Base-by-base conservation (phyloP, 2,329 filamentous ascomycete genomes). In the Aspergillus sp. region DNA sequence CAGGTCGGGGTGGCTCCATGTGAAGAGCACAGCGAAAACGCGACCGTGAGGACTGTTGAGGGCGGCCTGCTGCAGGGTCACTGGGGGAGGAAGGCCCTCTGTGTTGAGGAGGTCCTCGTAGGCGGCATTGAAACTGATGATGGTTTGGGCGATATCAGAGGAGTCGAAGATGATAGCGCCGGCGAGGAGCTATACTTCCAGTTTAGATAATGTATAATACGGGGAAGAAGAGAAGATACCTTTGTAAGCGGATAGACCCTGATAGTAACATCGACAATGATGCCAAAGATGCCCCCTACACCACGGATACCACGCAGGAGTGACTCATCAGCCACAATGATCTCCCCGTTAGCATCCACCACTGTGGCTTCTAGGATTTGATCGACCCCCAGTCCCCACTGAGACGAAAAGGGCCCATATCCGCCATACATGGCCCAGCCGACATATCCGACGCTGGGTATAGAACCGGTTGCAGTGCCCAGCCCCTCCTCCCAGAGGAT, bases 381-480 rank as follows among this genome's bases (percentile, higher is more conserved):
- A 57, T 79, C 77, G 8, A 70, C 70, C 0, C 76, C 76, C 0
- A 78, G 57, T 3, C 77, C 77, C 56, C 65, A 71, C 2, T 53
- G 47, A 0, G 65, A 60, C 2, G 66, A 65, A 21, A 74, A 69
- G 0, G 69, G 63, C 2, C 76, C 77, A 58, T 77, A 77, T 1
- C 76, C 75, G 5, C 75, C 76, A 8, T 69, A 66, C 8, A 67
- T 71, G 8, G 72, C 70, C 76, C 77, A 79, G 1, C 75, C 73
- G 1, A 72, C 67, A 41, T 72, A 77, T 7, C 75, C 76, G 2
- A 78, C 71, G 10, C 44, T 38, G 0, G 62, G 50, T 2, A 65
- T 58, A 1, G 61, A 6, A 13, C 66, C 68, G 1, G 53, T 56
- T 0, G 69, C 41, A 1, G 67, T 67, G 0, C 19, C 54, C 5